These are phyloP conservation scores for Coemansia sp. DNA, from an alignment of 192 early-diverging fungal genomes.

Conservation along the genomic window DNA sequence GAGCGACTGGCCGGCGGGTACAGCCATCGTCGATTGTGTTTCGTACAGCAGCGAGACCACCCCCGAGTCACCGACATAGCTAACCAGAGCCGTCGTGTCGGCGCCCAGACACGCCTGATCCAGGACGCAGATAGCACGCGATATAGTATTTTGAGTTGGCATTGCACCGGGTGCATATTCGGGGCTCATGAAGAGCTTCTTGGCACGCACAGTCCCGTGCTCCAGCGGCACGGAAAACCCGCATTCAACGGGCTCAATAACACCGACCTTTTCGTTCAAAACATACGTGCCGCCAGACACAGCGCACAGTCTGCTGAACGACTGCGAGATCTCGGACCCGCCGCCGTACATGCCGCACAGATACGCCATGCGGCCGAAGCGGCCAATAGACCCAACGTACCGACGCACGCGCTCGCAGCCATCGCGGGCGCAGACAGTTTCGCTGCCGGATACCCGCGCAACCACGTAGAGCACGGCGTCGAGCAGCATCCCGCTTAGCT, in stretches of 20 bases:
- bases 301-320: slow-evolving; percentile 86
- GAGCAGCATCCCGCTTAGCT: slow-evolving; percentile 61
- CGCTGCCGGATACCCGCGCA: slow-evolving; percentile 34
- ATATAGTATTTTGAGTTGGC: slow-evolving; percentile 9
- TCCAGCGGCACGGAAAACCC: slow-evolving; percentile 40
- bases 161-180: slow-evolving; percentile 53
- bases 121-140: slow-evolving; percentile 50
- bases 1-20: slow-evolving; percentile 21
- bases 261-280: slow-evolving; percentile 55
- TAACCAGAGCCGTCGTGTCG: slow-evolving; percentile 20
- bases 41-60: slow-evolving; percentile 35
- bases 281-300: slow-evolving; percentile 92
- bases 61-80: slow-evolving; percentile 5
- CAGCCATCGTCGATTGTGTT: slow-evolving; percentile 28
- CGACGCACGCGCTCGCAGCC: slow-evolving; percentile 66
- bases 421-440: slow-evolving; percentile 48
- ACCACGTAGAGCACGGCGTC: slow-evolving; percentile 66
- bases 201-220: slow-evolving; percentile 43
- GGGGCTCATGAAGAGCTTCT: slow-evolving; percentile 53
- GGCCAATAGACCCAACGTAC: slow-evolving; percentile 77
- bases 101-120: slow-evolving; percentile 45
- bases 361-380: slow-evolving; percentile 81
- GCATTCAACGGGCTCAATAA: slow-evolving; percentile 7
- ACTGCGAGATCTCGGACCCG: slow-evolving; percentile 84
- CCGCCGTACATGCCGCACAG: slow-evolving; percentile 84